Evolutionary conservation across 2,329 filamentous ascomycete species (phyloP).

Genomic region (Hysterium pulicare): DNA sequence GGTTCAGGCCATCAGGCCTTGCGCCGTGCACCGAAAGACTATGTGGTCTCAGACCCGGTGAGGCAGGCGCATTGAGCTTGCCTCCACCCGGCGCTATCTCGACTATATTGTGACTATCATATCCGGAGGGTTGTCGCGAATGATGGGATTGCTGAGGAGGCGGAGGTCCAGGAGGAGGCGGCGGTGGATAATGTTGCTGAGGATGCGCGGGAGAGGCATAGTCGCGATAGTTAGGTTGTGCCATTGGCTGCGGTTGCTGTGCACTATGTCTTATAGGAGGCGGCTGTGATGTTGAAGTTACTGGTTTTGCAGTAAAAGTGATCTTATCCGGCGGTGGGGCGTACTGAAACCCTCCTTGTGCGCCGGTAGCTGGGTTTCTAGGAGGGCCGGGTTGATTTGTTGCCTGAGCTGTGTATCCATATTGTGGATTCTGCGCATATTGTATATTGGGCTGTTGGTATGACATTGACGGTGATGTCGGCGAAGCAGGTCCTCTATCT

Average conservation of each 20-base stretch:
- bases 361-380: constrained; percentile 15
- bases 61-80: constrained; percentile 27
- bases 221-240: constrained; percentile 21
- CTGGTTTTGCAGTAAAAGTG: constrained; percentile 42
- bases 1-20: constrained; percentile 34
- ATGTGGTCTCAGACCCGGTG: constrained; percentile 31
- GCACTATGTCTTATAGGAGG: constrained; percentile 25
- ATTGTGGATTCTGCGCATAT: constrained; percentile 29
- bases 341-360: constrained; percentile 35
- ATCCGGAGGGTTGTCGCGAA: constrained; percentile 9
- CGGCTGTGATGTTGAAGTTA: constrained; percentile 19
- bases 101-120: constrained; percentile 35
- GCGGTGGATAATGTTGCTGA: constrained; percentile 20
- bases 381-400: constrained; percentile 19
- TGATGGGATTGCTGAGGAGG: constrained; percentile 2
- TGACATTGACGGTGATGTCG: constrained; percentile 15
- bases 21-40: constrained; percentile 25
- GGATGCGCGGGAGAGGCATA: constrained; percentile 19
- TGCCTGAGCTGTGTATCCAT: constrained; percentile 24
- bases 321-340: constrained; percentile 39
- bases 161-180: constrained; percentile 31
- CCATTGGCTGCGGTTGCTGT: constrained; percentile 11
- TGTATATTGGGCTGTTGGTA: constrained; percentile 27
- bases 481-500: constrained; percentile 5
- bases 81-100: constrained; percentile 41